Conservation (phyloP, 805 yeast genomes). For the Danielia reshetovae region DNA sequence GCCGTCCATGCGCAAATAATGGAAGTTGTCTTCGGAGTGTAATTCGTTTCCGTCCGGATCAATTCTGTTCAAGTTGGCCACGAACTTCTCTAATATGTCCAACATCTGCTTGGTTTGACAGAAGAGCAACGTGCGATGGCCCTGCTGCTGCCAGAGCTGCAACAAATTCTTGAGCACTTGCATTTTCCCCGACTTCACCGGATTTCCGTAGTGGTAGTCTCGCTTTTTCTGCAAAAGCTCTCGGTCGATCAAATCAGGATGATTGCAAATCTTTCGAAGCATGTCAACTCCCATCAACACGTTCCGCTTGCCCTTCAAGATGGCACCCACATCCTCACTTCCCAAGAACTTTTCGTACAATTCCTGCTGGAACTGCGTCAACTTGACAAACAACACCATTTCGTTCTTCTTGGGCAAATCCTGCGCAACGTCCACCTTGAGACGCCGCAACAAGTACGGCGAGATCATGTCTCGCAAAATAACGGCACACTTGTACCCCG, state of each 20-base stretch:
- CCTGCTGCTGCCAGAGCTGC: conserved; percentile 70
- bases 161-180: conserved; percentile 78
- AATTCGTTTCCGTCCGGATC: neutral
- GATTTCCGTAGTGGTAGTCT: conserved; percentile 49
- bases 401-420: conserved; percentile 92
- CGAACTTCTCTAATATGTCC: conserved; percentile 72
- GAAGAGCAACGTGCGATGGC: conserved; percentile 78
- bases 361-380: conserved; percentile 71
- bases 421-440: conserved; percentile 91
- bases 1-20: conserved; percentile 89
- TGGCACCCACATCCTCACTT: conserved; percentile 71
- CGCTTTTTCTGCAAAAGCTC: conserved; percentile 32
- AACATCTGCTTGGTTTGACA: conserved; percentile 94
- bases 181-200: conserved; percentile 77
- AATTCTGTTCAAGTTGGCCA: conserved; percentile 30
- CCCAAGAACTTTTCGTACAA: conserved; percentile 71
- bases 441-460: conserved; percentile 81
- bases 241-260: conserved; percentile 75
- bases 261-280: conserved; percentile 89
- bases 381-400: conserved; percentile 86
- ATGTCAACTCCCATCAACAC: conserved; percentile 88
- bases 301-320: conserved; percentile 71
- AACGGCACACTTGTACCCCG: conserved; percentile 95
- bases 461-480: conserved; percentile 82
- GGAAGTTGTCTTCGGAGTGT: conserved; percentile 20